Percentiles rank a stretch among this genome's conserved stretches.
Evolutionary conservation across 2,329 filamentous ascomycete genomes (phyloP).

Genomic region (Pseudocercospora musae): DNA sequence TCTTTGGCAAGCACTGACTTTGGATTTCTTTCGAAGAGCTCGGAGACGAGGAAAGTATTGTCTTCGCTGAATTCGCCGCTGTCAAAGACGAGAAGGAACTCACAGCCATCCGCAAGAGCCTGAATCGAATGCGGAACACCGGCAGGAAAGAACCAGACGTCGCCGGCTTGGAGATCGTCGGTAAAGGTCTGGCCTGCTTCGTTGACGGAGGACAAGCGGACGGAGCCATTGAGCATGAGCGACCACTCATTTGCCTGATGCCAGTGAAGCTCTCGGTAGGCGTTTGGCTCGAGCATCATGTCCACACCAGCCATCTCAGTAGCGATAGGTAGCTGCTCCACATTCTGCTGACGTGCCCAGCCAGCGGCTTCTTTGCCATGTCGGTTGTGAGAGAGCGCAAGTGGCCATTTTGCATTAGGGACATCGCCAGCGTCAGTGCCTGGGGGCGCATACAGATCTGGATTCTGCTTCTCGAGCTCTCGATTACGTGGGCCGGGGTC

Average conservation of each 20-base stretch:
- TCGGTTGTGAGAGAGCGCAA: slow-evolving; percentile 40
- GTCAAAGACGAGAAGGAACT: slow-evolving; percentile 62
- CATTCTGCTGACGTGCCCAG: slow-evolving; percentile 43
- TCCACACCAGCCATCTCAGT: slow-evolving; percentile 44
- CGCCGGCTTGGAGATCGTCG: slow-evolving; percentile 41
- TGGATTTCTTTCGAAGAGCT: slow-evolving; percentile 32
- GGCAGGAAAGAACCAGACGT: slow-evolving; percentile 58
- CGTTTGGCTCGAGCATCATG: slow-evolving; percentile 36
- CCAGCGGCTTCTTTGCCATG: slow-evolving; percentile 41
- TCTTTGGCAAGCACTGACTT: slow-evolving; percentile 44
- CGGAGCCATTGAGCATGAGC: slow-evolving; percentile 32
- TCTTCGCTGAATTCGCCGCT: slow-evolving; percentile 58
- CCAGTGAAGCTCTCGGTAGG: slow-evolving; percentile 37
- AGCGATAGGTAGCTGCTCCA: slow-evolving; percentile 38
- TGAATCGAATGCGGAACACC: slow-evolving; percentile 34
- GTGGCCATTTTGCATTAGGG: slow-evolving; percentile 42
- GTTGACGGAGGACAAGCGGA: slow-evolving; percentile 32
- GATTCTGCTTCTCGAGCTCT: slow-evolving; percentile 40
- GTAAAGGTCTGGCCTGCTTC: slow-evolving; percentile 33
- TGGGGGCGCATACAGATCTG: slow-evolving; percentile 40
- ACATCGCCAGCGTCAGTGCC: slow-evolving; percentile 40
- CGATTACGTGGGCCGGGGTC: slow-evolving; percentile 39
- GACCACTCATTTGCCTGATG: slow-evolving; percentile 36
- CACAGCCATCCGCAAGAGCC: slow-evolving; percentile 51
- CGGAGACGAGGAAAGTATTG: slow-evolving; percentile 55